Conservation (phyloP, 192 early-diverging fungal species). For the Coemansia sp. region DNA sequence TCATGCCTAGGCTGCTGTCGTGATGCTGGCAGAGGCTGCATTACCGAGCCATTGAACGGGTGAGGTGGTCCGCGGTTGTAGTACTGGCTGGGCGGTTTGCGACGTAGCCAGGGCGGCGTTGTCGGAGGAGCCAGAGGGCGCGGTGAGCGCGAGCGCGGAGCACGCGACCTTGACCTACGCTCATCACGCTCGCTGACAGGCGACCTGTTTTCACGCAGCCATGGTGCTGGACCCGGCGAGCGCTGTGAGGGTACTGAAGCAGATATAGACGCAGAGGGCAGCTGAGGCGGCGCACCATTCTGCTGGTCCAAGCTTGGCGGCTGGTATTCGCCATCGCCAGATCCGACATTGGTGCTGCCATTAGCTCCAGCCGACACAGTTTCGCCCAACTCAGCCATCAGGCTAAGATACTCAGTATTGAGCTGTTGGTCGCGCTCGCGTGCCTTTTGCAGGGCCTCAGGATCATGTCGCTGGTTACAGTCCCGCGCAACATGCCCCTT, state of each 20-base stretch:
- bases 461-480: slow-evolving; percentile 87
- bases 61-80: slow-evolving; percentile 13
- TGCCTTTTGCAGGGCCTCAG: slow-evolving; percentile 69
- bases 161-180: slow-evolving; percentile 10
- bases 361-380: slow-evolving; percentile 26
- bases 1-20: slow-evolving; percentile 2
- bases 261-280: neutral
- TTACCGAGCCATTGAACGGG: neutral
- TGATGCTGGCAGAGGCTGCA: slow-evolving; percentile 2
- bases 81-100: slow-evolving; percentile 26
- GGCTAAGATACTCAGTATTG: slow-evolving; percentile 85
- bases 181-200: slow-evolving; percentile 12
- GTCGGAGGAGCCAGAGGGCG: slow-evolving; percentile 28
- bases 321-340: neutral
- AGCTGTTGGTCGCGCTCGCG: slow-evolving; percentile 82
- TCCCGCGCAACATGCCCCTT: slow-evolving; percentile 94
- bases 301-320: slow-evolving; percentile 4
- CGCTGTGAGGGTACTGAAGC: slow-evolving; percentile 3
- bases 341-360: slow-evolving; percentile 2
- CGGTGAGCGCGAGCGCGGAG: slow-evolving; percentile 26
- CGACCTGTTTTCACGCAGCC: slow-evolving; percentile 31
- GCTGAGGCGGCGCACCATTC: neutral
- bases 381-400: slow-evolving; percentile 95
- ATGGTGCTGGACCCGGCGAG: slow-evolving; percentile 30
- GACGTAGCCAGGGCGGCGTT: slow-evolving; percentile 45